Evolutionary conservation across 75 land plant species (phyloP).

Genomic region (Ceratopteris richardii): DNA sequence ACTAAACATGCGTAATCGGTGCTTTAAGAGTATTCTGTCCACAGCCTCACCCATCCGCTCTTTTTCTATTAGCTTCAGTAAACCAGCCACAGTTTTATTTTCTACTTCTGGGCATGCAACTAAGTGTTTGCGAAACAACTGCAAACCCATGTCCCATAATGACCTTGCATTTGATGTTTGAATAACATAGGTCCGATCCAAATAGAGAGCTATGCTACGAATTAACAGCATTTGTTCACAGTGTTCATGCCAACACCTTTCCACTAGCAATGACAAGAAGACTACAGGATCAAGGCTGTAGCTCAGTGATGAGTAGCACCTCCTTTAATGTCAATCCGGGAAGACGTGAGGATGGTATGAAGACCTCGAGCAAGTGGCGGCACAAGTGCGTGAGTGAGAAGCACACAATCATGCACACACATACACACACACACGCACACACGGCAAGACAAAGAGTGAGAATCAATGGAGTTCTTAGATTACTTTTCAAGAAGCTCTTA

Average conservation of each 20-base stretch:
- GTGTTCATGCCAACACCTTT: conserved; percentile 95
- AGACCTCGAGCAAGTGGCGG: no score
- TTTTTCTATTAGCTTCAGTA: conserved; percentile 79
- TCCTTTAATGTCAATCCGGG: no score
- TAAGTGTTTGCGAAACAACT: conserved; percentile 87
- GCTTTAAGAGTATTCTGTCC: conserved; percentile 81
- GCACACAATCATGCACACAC: no score
- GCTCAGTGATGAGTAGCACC: no score
- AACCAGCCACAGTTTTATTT: conserved; percentile 85
- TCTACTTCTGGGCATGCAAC: conserved; percentile 84
- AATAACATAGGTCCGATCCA: conserved; percentile 96
- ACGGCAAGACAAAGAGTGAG: no score
- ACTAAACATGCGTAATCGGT: conserved; percentile 94
- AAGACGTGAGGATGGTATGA: no score
- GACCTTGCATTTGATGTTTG: conserved; percentile 81
- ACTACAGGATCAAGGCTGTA: conserved; percentile 86
- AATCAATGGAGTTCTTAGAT: no score
- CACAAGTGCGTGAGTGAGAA: no score
- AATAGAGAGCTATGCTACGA: conserved; percentile 86
- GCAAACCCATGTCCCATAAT: conserved; percentile 99
- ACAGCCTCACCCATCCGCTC: conserved; percentile 98
- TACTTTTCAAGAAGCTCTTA: no score
- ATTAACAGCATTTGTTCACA: conserved; percentile 98
- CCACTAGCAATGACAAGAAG: conserved; percentile 83
- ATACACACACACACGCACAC: no score